A percentile compares a stretch with the other conserved stretches of the same genome.
These are phyloP conservation scores for Pythium guiyangense DNA, from an alignment of 352 stramenopile species.

Conservation along the genomic window DNA sequence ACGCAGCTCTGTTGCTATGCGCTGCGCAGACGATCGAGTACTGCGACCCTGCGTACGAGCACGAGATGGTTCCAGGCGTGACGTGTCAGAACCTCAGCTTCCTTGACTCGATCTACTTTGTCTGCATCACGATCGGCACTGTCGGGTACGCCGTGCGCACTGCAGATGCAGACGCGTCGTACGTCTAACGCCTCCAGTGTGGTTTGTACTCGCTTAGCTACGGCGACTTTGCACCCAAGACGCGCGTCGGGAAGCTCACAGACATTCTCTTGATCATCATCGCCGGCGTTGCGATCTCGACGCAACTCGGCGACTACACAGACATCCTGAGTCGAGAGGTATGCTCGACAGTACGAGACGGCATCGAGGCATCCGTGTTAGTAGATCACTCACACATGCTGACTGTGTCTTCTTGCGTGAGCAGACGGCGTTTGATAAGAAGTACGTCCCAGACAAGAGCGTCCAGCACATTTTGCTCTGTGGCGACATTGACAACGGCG, in stretches of 20 bases:
- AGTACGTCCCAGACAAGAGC: constrained; percentile 54
- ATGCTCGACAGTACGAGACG: no score
- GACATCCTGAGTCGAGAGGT: constrained; percentile 71
- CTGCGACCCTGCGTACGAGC: constrained; percentile 29
- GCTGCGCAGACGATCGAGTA: constrained; percentile 51
- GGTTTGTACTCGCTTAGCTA: constrained; percentile 31
- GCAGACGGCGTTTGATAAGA: constrained; percentile 81
- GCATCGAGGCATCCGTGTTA: no score
- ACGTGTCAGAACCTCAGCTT: constrained; percentile 72
- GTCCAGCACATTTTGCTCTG: constrained; percentile 76
- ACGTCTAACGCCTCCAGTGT: no score
- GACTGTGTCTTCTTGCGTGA: background rate
- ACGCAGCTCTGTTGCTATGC: no score
- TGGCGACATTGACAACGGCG: constrained; percentile 66
- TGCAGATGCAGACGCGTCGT: no score
- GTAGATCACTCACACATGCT: no score
- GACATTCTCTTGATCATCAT: constrained; percentile 74
- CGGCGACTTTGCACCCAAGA: constrained; percentile 67
- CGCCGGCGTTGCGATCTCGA: constrained; percentile 58
- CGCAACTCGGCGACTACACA: constrained; percentile 62
- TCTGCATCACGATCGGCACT: constrained; percentile 82
- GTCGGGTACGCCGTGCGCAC: no score
- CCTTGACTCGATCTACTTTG: constrained; percentile 76
- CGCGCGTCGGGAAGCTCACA: constrained; percentile 53
- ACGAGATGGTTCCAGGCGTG: constrained; percentile 14